Evolutionary conservation across 495 filamentous ascomycete genomes (phyloP), one percentile per base, ranked within the genome.

Genomic region (Achaetomiella virescens): DNA sequence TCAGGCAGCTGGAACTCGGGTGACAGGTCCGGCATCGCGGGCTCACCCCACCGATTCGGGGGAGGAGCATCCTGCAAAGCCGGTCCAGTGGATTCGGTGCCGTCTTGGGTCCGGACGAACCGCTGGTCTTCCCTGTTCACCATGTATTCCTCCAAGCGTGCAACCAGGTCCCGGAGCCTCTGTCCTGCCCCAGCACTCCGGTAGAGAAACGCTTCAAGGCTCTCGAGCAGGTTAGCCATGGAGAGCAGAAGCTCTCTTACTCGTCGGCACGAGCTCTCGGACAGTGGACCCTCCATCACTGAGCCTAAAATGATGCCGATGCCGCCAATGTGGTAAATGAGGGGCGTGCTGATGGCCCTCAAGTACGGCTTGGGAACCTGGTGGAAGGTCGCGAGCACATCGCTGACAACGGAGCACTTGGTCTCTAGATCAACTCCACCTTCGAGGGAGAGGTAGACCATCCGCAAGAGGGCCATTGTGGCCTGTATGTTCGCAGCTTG

Each of bases 401-500:
- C 70, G 29, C 69, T 66, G 18, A 75, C 76, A 6, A 81, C 71
- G 33, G 72, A 60, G 47, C 78, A 80, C 58, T 77, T 77, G 24
- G 71, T 63, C 40, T 75, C 66, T 3, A 76, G 64, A 24, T 71
- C 72, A 35, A 65, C 67, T 36, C 72, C 43, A 17, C 47, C 67
- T 37, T 72, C 74, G 0, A 70, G 64, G 3, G 72, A 72, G 53
- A 79, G 70, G 9, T 78, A 63, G 6, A 76, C 66, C 67, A 80
- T 78, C 10, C 75, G 74, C 7, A 80, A 69, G 11, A 80, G 70
- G 52, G 77, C 74, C 12, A 80, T 59, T 4, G 75, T 79, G 5
- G 76, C 75, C 24, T 73, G 68, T 41, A 81, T 80, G 50, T 79
- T 78, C 38, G 78, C 78, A n/a, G 75, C 74, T 60, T 80, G 77